Evolutionary conservation across 176 grass and related monocot species (phyloP).

Genomic region (Neostapfia colusana): DNA sequence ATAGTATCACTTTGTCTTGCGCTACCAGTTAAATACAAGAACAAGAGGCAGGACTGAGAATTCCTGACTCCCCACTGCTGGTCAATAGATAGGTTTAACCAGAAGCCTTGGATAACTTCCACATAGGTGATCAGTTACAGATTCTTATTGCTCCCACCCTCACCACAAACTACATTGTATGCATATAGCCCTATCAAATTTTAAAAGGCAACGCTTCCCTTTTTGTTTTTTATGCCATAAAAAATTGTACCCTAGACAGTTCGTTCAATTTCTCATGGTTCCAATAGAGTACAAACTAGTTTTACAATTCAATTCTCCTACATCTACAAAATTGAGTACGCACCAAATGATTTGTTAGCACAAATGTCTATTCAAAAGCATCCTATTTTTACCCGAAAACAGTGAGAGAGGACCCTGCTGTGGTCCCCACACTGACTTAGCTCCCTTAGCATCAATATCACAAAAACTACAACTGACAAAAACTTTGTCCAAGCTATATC

Average conservation of each 20-base stretch:
- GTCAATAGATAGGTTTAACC: background rate
- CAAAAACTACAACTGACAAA: background rate
- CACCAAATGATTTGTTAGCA: background rate
- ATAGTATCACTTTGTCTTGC: background rate
- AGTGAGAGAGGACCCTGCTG: too few relatives aligned
- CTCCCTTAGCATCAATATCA: background rate
- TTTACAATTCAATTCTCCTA: background rate
- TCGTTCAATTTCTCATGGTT: background rate
- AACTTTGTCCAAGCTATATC: background rate
- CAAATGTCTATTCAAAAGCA: background rate
- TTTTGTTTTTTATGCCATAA: background rate
- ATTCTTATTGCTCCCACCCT: background rate
- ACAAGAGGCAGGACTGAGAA: background rate
- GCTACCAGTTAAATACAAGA: background rate
- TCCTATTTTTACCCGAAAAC: background rate
- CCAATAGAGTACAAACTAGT: background rate
- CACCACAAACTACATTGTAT: background rate
- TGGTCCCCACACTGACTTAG: background rate
- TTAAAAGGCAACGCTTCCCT: background rate
- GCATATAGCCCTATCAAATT: background rate
- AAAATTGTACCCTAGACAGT: background rate
- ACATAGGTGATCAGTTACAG: background rate
- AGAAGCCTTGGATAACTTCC: background rate
- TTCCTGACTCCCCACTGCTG: background rate
- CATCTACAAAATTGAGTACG: background rate